Evolutionary conservation across 2,329 filamentous ascomycete species (phyloP).

Genomic region (Microcyclospora pomicola): DNA sequence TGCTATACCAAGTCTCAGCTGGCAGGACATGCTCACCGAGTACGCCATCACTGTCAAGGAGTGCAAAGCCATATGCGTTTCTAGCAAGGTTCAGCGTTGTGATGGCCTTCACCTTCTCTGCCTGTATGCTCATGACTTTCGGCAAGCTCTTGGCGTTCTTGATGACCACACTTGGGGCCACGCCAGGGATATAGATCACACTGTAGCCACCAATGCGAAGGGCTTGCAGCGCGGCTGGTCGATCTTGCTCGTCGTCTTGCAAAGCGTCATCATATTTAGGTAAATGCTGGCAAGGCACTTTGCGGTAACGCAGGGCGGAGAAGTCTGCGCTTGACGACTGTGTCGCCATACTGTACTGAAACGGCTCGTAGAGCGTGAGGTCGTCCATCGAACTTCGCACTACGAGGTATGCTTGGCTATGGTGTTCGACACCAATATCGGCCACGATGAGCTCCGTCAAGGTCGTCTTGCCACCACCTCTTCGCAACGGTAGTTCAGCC

Average conservation of each 20-base stretch:
- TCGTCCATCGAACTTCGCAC: slow-evolving; percentile 69
- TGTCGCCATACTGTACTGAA: slow-evolving; percentile 30
- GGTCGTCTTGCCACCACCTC: slow-evolving; percentile 57
- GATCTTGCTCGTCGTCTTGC: slow-evolving; percentile 36
- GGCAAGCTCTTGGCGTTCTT: slow-evolving; percentile 68
- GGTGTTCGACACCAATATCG: slow-evolving; percentile 64
- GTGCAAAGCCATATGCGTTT: slow-evolving; percentile 72
- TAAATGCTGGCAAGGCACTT: slow-evolving; percentile 54
- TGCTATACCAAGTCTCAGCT: slow-evolving; percentile 52
- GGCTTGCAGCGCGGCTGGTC: slow-evolving; percentile 38
- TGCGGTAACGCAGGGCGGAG: slow-evolving; percentile 54
- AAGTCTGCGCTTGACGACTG: slow-evolving; percentile 11
- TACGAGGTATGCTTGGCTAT: slow-evolving; percentile 64
- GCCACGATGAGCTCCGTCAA: slow-evolving; percentile 71
- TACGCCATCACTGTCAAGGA: slow-evolving; percentile 38
- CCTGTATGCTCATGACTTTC: slow-evolving; percentile 35
- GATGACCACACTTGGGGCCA: slow-evolving; percentile 67
- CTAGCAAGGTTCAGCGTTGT: slow-evolving; percentile 63
- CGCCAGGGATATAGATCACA: slow-evolving; percentile 68
- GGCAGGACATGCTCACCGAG: slow-evolving; percentile 64
- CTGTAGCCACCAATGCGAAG: slow-evolving; percentile 63
- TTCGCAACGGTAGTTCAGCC: slow-evolving; percentile 53
- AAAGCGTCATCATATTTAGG: slow-evolving; percentile 43
- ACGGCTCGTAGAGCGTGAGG: slow-evolving; percentile 74
- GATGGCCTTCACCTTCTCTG: slow-evolving; percentile 31